These are phyloP conservation scores for Alternaria arbusti DNA, from an alignment of 2,329 filamentous ascomycete species.

Conservation along the genomic window DNA sequence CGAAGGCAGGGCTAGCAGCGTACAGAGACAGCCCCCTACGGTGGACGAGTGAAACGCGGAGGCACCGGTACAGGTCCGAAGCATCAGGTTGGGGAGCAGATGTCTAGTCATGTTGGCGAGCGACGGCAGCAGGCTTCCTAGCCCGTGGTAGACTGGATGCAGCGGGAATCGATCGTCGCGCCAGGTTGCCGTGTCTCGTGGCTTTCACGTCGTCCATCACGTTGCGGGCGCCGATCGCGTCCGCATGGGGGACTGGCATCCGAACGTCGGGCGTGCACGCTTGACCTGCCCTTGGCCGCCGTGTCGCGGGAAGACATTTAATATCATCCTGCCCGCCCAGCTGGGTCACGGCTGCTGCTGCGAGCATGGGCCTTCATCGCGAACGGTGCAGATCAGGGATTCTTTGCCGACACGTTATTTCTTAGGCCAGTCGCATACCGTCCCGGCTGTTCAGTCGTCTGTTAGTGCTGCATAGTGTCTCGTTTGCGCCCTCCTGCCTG, in stretches of 20 bases:
- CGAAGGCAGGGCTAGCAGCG: slow-evolving; percentile 3
- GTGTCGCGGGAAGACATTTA: slow-evolving; percentile 11
- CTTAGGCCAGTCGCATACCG: slow-evolving; percentile 7
- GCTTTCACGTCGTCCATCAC: neutral
- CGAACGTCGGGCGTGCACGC: neutral
- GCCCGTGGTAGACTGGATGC: neutral
- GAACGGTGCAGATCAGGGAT: slow-evolving; percentile 18
- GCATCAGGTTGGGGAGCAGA: neutral
- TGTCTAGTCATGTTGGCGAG: neutral
- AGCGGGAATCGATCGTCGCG: slow-evolving; percentile 12
- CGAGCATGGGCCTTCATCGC: slow-evolving; percentile 8
- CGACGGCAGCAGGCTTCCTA: slow-evolving; percentile 1
- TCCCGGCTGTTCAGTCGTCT: neutral
- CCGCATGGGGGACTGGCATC: neutral
- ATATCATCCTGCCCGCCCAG: slow-evolving; percentile 5
- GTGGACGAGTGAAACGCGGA: slow-evolving; percentile 11
- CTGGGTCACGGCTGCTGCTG: neutral
- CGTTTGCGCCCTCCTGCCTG: neutral
- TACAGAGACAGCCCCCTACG: neutral
- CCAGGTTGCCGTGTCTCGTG: slow-evolving; percentile 11
- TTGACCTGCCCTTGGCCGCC: slow-evolving; percentile 8
- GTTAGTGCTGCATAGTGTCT: neutral
- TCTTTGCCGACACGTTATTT: slow-evolving; percentile 17
- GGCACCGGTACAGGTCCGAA: slow-evolving; percentile 2
- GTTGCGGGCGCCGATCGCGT: slow-evolving; percentile 6